Percentiles rank a stretch among this genome's conserved stretches.
These are phyloP conservation scores for Bipolaris sorokiniana DNA, from an alignment of 2,329 filamentous ascomycete species.

Conservation along the genomic window DNA sequence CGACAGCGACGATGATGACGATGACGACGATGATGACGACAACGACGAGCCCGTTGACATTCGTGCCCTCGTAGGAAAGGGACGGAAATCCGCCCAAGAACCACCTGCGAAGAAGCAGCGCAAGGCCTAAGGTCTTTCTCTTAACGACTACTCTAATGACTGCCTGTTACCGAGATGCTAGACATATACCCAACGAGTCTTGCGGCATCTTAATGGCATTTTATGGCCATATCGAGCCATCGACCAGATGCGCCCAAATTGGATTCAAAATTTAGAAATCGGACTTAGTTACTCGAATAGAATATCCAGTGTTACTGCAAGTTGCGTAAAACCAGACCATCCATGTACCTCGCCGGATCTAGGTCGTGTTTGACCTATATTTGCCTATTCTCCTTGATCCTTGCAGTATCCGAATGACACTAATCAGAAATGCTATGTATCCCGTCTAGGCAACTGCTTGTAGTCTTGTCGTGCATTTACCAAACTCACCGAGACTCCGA, in stretches of 20 bases:
- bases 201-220: neutral
- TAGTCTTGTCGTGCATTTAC: neutral
- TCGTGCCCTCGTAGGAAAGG: constrained; percentile 54
- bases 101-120: constrained; percentile 51
- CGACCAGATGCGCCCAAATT: neutral
- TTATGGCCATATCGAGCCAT: neutral
- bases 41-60: constrained; percentile 61
- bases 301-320: neutral
- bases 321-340: neutral
- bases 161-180: neutral
- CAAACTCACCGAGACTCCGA: neutral
- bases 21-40: constrained; percentile 48
- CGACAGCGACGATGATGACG: constrained; percentile 56
- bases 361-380: neutral
- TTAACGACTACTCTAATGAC: neutral
- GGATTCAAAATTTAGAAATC: neutral
- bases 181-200: constrained; percentile 12
- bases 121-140: constrained; percentile 36
- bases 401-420: neutral
- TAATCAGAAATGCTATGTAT: neutral
- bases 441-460: neutral
- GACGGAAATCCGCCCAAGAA: constrained; percentile 49
- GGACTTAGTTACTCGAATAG: neutral
- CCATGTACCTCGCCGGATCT: neutral
- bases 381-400: too few relatives aligned